Percentiles rank a stretch among this genome's conserved stretches.
Conservation (phyloP, 2,329 filamentous ascomycete species). For the Venturiaceae sp. region DNA sequence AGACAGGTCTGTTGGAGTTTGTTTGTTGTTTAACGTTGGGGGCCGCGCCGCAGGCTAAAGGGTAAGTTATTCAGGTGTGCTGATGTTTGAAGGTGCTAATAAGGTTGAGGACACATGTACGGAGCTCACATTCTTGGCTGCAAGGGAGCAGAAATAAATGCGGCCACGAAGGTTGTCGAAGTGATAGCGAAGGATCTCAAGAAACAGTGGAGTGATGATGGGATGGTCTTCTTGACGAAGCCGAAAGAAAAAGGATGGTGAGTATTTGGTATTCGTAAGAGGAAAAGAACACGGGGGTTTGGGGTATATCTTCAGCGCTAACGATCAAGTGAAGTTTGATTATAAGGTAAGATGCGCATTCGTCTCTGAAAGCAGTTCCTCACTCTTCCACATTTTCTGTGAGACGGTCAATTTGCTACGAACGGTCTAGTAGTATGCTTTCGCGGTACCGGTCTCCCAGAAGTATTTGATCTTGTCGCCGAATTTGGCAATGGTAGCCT, state of each 20-base stretch:
- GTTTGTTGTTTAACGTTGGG: not conserved
- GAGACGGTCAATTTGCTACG: no score
- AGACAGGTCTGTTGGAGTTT: not conserved
- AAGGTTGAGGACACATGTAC: not conserved
- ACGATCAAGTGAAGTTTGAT: no score
- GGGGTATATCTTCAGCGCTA: no score
- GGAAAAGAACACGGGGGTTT: no score
- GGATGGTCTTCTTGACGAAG: not conserved
- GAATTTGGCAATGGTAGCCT: not conserved
- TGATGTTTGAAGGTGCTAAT: not conserved
- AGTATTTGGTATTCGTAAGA: no score
- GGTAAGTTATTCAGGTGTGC: not conserved
- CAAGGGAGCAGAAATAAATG: not conserved
- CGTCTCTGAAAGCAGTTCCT: no score
- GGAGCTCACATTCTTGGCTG: not conserved
- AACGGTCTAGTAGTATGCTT: not conserved
- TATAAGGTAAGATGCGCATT: no score
- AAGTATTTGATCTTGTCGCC: no score
- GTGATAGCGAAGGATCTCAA: conserved; percentile 1
- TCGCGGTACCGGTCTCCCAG: not conserved
- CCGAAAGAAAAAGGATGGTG: not conserved
- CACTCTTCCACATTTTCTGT: no score
- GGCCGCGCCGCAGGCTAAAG: not conserved
- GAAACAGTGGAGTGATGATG: not conserved
- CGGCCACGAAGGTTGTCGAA: not conserved